Evolutionary conservation across 2,329 filamentous ascomycete species (phyloP).

Genomic region (Teratosphaeria gauchensis): DNA sequence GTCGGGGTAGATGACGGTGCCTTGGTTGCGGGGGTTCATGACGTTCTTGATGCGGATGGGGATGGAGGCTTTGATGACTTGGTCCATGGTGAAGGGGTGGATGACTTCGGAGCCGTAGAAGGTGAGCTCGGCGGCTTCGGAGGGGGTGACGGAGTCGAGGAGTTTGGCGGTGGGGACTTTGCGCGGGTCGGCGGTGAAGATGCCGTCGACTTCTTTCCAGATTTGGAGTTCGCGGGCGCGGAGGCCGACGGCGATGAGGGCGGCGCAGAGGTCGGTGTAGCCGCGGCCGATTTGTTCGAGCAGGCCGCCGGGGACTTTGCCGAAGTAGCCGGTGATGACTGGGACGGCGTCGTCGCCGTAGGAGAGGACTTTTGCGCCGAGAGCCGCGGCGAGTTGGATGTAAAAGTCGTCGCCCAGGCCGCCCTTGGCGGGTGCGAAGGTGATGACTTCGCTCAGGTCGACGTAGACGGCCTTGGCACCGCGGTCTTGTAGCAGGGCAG

Average conservation of each 20-base stretch:
- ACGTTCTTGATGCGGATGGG: conserved; percentile 73
- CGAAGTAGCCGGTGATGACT: conserved; percentile 79
- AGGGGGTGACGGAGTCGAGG: conserved; percentile 80
- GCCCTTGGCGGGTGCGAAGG: conserved; percentile 41
- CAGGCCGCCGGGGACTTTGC: conserved; percentile 80
- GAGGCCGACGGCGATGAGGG: conserved; percentile 81
- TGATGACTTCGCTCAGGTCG: conserved; percentile 74
- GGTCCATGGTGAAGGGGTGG: conserved; percentile 97
- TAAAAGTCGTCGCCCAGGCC: conserved; percentile 40
- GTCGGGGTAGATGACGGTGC: conserved; percentile 78
- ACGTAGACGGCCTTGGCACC: conserved; percentile 82
- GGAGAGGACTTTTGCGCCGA: conserved; percentile 34
- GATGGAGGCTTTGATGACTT: conserved; percentile 67
- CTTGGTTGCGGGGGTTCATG: conserved; percentile 57
- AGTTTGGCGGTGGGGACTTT: conserved; percentile 89
- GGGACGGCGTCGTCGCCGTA: conserved; percentile 38
- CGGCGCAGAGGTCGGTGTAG: conserved; percentile 93
- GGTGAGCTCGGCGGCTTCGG: conserved; percentile 90
- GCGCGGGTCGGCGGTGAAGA: conserved; percentile 76
- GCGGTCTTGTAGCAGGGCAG: conserved; percentile 68
- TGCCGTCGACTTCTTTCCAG: conserved; percentile 98
- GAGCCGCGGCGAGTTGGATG: conserved; percentile 30
- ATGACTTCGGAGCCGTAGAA: conserved; percentile 75
- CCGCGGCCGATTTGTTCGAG: conserved; percentile 88
- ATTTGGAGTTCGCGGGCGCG: conserved; percentile 83